Conservation (phyloP, 2,329 filamentous ascomycete genomes). For the Calonectria naviculata region DNA sequence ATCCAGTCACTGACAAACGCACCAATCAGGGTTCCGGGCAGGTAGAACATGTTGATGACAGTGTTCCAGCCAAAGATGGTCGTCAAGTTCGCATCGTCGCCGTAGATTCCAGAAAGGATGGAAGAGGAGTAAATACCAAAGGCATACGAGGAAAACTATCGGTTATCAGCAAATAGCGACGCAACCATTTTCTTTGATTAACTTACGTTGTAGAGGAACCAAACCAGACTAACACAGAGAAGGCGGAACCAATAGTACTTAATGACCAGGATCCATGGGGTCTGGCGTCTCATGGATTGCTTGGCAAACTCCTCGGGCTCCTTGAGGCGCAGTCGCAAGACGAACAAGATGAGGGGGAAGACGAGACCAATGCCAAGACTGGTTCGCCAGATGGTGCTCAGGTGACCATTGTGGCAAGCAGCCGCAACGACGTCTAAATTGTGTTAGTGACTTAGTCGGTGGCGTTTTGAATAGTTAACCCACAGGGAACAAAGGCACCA, state of each 20-base stretch:
- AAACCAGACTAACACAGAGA: constrained; percentile 77
- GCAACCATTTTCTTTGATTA: not conserved
- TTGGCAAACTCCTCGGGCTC: constrained; percentile 83
- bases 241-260: constrained; percentile 81
- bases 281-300: constrained; percentile 73
- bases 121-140: constrained; percentile 87
- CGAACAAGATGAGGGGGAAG: constrained; percentile 79
- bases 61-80: constrained; percentile 90
- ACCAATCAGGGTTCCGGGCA: constrained; percentile 83
- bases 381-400: constrained; percentile 83
- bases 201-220: constrained; percentile 83
- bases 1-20: constrained; percentile 82
- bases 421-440: constrained; percentile 61
- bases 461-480: constrained; percentile 10
- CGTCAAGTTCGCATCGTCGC: constrained; percentile 71
- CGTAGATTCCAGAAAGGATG: constrained; percentile 76
- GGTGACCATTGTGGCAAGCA: constrained; percentile 69
- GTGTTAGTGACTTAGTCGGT: rapidly evolving
- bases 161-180: not conserved
- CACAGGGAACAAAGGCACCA: constrained; percentile 78
- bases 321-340: constrained; percentile 77
- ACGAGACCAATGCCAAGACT: constrained; percentile 82
- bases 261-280: constrained; percentile 65
- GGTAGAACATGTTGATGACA: constrained; percentile 88
- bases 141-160: constrained; percentile 80